Percentiles rank a stretch among this genome's conserved stretches.
phyloP scores from a whole-genome alignment of 352 stramenopile genomes.

The Phytophthora meadii region DNA sequence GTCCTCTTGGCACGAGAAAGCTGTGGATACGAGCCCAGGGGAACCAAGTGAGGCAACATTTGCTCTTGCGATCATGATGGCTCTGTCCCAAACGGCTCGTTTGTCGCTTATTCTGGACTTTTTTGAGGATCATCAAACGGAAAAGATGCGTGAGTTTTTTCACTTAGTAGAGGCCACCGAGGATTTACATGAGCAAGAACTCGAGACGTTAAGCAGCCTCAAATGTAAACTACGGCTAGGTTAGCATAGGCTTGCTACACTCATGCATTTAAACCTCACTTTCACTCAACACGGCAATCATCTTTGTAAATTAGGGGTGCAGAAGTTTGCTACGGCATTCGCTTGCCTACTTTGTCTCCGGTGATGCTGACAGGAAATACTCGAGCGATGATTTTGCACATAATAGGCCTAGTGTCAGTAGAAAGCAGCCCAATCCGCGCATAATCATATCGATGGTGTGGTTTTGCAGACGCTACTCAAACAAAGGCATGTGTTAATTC shows the following conservation, averaged over 20 bases:
- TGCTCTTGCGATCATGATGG: conserved; percentile 42
- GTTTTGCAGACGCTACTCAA: conserved; percentile 76
- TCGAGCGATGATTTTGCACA: conserved; percentile 89
- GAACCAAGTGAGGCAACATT: conserved; percentile 38
- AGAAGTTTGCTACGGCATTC: neutral
- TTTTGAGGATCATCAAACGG: conserved; percentile 70
- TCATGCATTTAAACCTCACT: conserved; percentile 5
- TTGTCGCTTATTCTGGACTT: conserved; percentile 77
- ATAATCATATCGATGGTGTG: conserved; percentile 87
- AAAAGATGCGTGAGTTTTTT: conserved; percentile 48
- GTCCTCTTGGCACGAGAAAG: conserved; percentile 27
- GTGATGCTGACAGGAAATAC: conserved; percentile 70
- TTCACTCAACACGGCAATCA: conserved; percentile 24
- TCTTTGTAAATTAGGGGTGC: conserved; percentile 39
- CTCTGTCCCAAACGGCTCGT: conserved; percentile 52
- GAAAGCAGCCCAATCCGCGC: conserved; percentile 83
- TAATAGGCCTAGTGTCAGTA: conserved; percentile 77
- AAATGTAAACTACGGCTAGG: conserved; percentile 28
- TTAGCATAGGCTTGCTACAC: neutral
- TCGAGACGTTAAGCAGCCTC: conserved; percentile 20
- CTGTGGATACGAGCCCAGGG: conserved; percentile 7
- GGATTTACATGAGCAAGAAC: conserved; percentile 8
- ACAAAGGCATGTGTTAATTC: conserved; percentile 1
- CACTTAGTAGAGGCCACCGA: conserved; percentile 11
- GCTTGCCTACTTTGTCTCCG: conserved; percentile 44